Evolutionary conservation across 1,284 basidiomycete species (phyloP), one percentile per base, ranked within the genome.

Genomic region (Sanguinoderma infundibulare): DNA sequence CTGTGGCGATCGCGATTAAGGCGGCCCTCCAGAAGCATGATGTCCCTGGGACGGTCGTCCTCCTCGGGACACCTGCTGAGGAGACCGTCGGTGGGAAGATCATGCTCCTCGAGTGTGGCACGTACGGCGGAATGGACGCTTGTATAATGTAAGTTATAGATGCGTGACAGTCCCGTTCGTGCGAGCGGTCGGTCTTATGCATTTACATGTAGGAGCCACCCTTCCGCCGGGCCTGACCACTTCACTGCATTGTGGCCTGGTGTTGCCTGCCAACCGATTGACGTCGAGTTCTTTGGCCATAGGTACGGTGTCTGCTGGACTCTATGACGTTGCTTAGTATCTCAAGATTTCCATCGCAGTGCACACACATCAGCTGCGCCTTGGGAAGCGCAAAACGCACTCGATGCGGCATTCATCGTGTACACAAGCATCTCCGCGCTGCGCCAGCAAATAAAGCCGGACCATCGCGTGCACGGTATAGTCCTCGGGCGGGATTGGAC

Each of bases 21-120:
- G 81, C 83, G 47, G 89, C 88, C 15, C 77, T 95, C 69, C 76
- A 86, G 71, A 79, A 83, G 59, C 85, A 89, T 70, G 74, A 86
- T 67, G 79, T 91, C 35, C 69, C 87, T 2, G 94, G 92, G 6
- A 91, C 81, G 55, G 80, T 95, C 24, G 77, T 94, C 53, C 80
- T 96, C 26, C 80, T 96, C 10, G 94, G 94, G 30, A 95, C 94
- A 5, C 94, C 94, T 55, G 94, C 90, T 15, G 94, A 96, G 75
- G 94, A 96, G 75, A 79, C 79, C 15, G 91, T 90, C 2, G 89
- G 84, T n/a, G 94, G 94, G 26, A 96, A 96, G 76, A 81, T 89
- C 55, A 79, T 83, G 44, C 77, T 96, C 34, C 78, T 95, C 17
- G 82, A 92, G 59, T 79, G 81, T 14, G 92, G 91, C 40, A 92